A percentile compares a stretch with the other conserved stretches of the same genome.
Conservation (phyloP, 768 basidiomycete genomes). For the Lentinula aciculospora region DNA sequence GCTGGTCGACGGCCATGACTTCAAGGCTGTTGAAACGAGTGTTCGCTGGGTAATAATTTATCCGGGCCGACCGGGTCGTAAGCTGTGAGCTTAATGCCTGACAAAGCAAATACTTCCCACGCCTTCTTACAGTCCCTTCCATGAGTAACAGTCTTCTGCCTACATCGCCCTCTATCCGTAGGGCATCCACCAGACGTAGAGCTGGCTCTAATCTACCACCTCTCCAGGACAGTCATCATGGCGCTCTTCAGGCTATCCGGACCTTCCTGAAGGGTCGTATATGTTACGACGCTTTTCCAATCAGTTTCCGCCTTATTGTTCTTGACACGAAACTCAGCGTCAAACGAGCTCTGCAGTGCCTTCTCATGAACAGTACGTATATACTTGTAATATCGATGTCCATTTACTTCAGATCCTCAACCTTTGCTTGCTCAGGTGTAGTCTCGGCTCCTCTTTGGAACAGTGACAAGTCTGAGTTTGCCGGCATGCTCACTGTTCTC, state of each 20-base stretch:
- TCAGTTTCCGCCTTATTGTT: constrained; percentile 94
- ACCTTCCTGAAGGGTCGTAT: constrained; percentile 79
- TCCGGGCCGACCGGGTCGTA: neutral
- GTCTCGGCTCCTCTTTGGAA: constrained; percentile 99
- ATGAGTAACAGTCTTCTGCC: constrained; percentile 36
- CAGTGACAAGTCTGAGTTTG: constrained; percentile 87
- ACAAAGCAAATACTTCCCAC: neutral
- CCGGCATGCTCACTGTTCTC: constrained; percentile 98
- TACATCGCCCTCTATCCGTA: constrained; percentile 46
- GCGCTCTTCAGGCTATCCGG: constrained; percentile 67
- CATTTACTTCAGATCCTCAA: constrained; percentile 3
- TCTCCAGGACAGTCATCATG: constrained; percentile 61
- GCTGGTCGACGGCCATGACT: constrained; percentile 1
- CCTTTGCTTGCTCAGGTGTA: constrained; percentile 55
- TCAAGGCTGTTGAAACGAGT: neutral
- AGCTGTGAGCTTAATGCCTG: neutral
- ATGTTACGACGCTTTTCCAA: constrained; percentile 95
- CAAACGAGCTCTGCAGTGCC: constrained; percentile 88
- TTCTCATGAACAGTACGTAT: constrained; percentile 67
- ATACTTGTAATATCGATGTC: constrained; percentile 3
- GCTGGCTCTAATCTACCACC: constrained; percentile 56
- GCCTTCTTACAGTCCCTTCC: constrained; percentile 13
- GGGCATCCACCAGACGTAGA: constrained; percentile 50
- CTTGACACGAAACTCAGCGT: constrained; percentile 95
- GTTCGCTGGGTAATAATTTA: neutral